Conservation (phyloP, 2,329 filamentous ascomycete genomes). For the Epicoccum sorghinum region DNA sequence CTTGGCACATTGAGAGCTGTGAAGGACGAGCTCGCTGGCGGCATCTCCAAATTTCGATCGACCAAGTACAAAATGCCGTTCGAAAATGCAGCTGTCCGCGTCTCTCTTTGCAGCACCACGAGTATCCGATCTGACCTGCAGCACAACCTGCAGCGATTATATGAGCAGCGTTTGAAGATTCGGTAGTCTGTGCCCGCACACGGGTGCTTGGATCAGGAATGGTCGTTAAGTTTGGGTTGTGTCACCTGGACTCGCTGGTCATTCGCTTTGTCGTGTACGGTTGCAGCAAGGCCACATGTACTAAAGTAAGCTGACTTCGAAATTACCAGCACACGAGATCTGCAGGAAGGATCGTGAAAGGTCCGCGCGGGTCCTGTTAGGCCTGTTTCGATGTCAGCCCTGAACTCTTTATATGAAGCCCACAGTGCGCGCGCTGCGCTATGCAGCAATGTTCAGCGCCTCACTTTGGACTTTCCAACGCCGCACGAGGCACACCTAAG, state of each 20-base stretch:
- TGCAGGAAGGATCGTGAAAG: conserved; percentile 42
- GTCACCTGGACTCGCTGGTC: conserved; percentile 42
- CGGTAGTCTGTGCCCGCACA: conserved; percentile 7
- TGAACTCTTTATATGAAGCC: conserved; percentile 20
- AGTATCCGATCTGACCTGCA: conserved; percentile 16
- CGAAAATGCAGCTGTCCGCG: conserved; percentile 18
- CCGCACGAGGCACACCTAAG: conserved; percentile 12
- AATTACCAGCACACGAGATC: conserved; percentile 44
- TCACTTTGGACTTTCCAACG: conserved; percentile 2
- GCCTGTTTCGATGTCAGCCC: conserved; percentile 38
- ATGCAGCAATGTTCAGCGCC: conserved; percentile 6
- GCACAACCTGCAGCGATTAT: conserved; percentile 19
- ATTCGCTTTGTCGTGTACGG: conserved; percentile 44
- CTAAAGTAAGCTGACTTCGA: conserved; percentile 39
- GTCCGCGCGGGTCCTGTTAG: conserved; percentile 35
- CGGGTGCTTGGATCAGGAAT: conserved; percentile 21
- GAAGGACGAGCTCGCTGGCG: conserved; percentile 49
- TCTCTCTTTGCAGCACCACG: conserved; percentile 15
- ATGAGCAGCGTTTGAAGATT: conserved; percentile 16
- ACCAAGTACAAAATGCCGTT: conserved; percentile 14
- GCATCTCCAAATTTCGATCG: conserved; percentile 34
- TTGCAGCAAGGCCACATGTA: conserved; percentile 42
- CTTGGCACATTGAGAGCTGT: conserved; percentile 48
- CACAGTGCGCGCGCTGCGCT: background rate
- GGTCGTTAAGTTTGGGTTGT: conserved; percentile 41